Evolutionary conservation across 2,329 filamentous ascomycete genomes (phyloP).

Genomic region (Botryotinia narcissicola): DNA sequence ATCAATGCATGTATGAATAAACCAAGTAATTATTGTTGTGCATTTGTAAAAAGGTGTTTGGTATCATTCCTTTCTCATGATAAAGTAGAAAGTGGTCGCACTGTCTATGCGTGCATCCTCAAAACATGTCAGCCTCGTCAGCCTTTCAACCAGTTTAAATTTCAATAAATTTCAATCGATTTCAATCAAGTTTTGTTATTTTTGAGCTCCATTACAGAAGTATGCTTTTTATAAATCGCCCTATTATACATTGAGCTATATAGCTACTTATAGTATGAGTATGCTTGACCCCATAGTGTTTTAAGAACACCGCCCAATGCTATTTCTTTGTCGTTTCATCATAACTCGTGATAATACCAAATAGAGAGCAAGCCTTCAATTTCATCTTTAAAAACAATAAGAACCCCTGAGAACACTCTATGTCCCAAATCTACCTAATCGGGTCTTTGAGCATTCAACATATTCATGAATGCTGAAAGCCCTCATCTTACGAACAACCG

Average conservation of each 20-base stretch:
- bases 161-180: neutral
- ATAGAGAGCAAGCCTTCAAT: neutral
- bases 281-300: neutral
- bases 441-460: neutral
- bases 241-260: conserved; percentile 17
- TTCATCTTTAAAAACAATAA: neutral
- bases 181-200: neutral
- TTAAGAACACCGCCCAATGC: neutral
- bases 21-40: conserved; percentile 6
- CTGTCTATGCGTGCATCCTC: neutral
- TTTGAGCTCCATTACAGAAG: neutral
- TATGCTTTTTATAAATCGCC: neutral
- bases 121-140: conserved; percentile 9
- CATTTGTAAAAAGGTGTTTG: neutral
- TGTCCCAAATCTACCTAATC: neutral
- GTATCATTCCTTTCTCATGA: neutral
- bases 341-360: conserved; percentile 7
- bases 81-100: neutral
- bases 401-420: neutral
- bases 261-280: conserved; percentile 2
- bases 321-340: conserved; percentile 3
- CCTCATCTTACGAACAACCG: neutral
- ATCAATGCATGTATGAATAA: neutral
- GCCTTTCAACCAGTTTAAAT: neutral
- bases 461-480: neutral